Base-by-base conservation (phyloP, 78 protist species). In the Speleostelium caveatum region DNA sequence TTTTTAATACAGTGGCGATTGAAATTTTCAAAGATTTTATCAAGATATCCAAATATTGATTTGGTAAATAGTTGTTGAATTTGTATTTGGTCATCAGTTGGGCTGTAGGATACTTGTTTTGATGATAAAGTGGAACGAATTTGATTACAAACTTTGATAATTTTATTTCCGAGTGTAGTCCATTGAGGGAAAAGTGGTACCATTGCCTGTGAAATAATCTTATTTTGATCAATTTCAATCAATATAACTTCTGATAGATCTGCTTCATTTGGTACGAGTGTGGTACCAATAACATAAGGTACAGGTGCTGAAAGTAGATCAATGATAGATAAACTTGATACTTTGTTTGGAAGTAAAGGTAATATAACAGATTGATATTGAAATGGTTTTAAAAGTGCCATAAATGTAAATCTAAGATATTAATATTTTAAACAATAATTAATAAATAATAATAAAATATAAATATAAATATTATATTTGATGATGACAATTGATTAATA, bases 241-340 rank as follows among this genome's bases (percentile, higher is more conserved):
- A 69, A 41, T 8, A 78, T 41, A 17, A 78, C 30, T 32, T 78
- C 87, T 10, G 53, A 39, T 17, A 28, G 26, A 66, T 78, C 91
- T 1, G 69, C 68, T 41, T 80, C 89, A 30, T 53, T 30, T 30
- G 77, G 71, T 19, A 56, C 28, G 21, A 51, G 58, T 35, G 60
- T 19, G 2, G 35, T 55, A 33, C 91, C 91, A 71, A 67, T 45
- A 10, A 83, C 69, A 53, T 53, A 83, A 12, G 91, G 91, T 41
- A 83, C 91, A 33, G 91, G 91, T 71, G 91, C 91, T 41, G 71
- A 33, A 10, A 67, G 60, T 21, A 83, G 26, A 83, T 83, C 91
- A 7, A 24, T 19, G 17, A 72, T 32, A 41, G 78, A 72, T 72
- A 72, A 51, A 32, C 65, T 36, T 45, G 78, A 72, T 33, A 83